A percentile compares a stretch with the other conserved stretches of the same genome.
Evolutionary conservation across 441 rosid genomes (phyloP).

Genomic region (Gossypium laxum): DNA sequence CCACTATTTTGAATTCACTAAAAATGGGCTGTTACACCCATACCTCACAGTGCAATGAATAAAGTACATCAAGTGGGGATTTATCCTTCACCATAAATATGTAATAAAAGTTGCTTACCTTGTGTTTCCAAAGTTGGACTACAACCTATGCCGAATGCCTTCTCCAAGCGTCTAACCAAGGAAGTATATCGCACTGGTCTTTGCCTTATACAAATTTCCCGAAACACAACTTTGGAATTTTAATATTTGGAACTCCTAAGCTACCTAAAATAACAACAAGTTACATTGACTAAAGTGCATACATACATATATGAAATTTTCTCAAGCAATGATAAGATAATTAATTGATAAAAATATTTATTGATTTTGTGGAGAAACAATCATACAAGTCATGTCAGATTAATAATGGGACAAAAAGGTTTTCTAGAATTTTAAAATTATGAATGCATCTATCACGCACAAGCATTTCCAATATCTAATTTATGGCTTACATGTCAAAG

Average conservation of each 20-base stretch:
- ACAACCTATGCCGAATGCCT: constrained; percentile 24
- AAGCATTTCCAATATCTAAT: neutral
- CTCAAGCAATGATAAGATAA: no score
- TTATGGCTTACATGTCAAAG: neutral
- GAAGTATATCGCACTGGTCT: constrained; percentile 32
- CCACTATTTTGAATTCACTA: no score
- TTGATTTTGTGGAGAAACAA: no score
- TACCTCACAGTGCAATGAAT: neutral
- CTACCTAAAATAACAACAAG: no score
- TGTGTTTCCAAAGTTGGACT: constrained; percentile 26
- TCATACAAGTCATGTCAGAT: no score
- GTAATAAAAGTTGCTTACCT: constrained; percentile 26
- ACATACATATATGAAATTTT: no score
- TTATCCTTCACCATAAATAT: neutral
- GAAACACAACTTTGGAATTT: constrained; percentile 21
- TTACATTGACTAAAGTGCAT: no score
- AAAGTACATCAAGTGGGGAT: constrained; percentile 2
- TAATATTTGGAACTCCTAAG: no score
- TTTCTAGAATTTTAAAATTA: neutral
- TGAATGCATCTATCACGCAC: neutral
- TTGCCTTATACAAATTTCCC: constrained; percentile 24
- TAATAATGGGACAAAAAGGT: neutral
- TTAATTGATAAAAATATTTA: no score
- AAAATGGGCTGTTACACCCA: no score
- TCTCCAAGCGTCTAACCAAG: constrained; percentile 3